Evolutionary conservation across 116 monocot species (phyloP), one percentile per base, ranked within the genome.

Genomic region (Phalaenopsis hybrid): DNA sequence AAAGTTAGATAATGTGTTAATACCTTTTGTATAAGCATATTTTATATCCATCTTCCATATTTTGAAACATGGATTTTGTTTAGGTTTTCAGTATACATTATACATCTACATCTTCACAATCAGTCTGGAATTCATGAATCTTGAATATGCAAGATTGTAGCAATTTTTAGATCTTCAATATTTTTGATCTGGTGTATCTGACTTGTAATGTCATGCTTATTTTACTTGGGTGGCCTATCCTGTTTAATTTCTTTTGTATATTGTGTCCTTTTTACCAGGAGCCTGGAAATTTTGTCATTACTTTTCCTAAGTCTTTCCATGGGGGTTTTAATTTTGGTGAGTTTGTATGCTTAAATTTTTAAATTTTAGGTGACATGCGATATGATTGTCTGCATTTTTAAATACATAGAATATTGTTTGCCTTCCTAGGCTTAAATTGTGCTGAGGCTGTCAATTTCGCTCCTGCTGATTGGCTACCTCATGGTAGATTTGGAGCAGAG

Each of bases 391-490:
- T 41, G 72, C 16, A 9, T 72, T 72, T 72, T 41, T 25, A 72
- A 34, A 13, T 72, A 5, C 37, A 6, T 41, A 13, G 72, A 72
- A 33, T 72, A 16, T 72, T 70, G 57, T 48, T 43, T 61, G 77
- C 63, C 5, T 34, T 79, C 55, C 12, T 83, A 95, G 92, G 95
- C 59, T 81, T 95, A 78, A 95, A 95, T 83, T 95, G 95, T 84
- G 95, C 95, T 48, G 95, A 95, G 82, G 95, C 95, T 81, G 95
- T 95, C 76, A 95, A 95, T 83, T 95, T 95, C 85, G 92, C 95
- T 80, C 86, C 95, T 51, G 91, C 88, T 59, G 95, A 95, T 77
- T 95, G 95, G 95, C 73, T 95, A 15, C 92, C 92, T 81, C 92
- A 95, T 82, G 95, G 91, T 84, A 88, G 95, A 76, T 80, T 89